phyloP scores from a whole-genome alignment of 2,329 filamentous ascomycete species.

The Ceratocystis alfenasii region DNA sequence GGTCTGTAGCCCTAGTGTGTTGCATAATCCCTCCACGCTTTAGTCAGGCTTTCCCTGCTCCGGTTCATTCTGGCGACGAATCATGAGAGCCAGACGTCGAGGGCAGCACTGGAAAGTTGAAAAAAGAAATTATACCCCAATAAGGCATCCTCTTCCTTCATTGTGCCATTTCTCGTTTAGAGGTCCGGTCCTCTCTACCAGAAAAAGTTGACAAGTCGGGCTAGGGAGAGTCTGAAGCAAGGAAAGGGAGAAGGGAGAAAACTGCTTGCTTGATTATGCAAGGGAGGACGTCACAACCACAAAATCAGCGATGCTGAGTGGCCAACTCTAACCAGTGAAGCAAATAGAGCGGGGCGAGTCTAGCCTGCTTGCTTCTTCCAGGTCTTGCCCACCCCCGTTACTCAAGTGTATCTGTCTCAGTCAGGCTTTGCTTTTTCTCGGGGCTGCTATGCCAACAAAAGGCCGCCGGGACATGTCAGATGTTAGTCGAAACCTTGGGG shows the following conservation, averaged over 20 bases:
- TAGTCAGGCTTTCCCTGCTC: background rate
- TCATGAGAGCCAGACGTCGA: background rate
- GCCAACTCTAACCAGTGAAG: background rate
- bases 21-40: background rate
- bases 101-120: background rate
- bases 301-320: background rate
- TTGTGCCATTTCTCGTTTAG: background rate
- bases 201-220: background rate
- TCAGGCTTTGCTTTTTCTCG: too few relatives aligned
- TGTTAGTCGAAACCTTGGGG: background rate
- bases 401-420: too few relatives aligned
- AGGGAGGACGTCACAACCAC: constrained; percentile 1
- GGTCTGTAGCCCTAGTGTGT: background rate
- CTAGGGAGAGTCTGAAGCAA: background rate
- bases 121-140: background rate
- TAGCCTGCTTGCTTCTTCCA: background rate
- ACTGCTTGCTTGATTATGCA: background rate
- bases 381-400: background rate
- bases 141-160: background rate
- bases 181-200: background rate
- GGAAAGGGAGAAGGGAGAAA: background rate
- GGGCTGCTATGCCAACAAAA: too few relatives aligned
- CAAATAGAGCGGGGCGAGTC: background rate
- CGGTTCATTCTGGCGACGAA: background rate
- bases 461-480: background rate